Evolutionary conservation across 2,329 filamentous ascomycete species (phyloP), one percentile per base, ranked within the genome.

Genomic region (Ophiocordyceps polyrhachis-furcata): DNA sequence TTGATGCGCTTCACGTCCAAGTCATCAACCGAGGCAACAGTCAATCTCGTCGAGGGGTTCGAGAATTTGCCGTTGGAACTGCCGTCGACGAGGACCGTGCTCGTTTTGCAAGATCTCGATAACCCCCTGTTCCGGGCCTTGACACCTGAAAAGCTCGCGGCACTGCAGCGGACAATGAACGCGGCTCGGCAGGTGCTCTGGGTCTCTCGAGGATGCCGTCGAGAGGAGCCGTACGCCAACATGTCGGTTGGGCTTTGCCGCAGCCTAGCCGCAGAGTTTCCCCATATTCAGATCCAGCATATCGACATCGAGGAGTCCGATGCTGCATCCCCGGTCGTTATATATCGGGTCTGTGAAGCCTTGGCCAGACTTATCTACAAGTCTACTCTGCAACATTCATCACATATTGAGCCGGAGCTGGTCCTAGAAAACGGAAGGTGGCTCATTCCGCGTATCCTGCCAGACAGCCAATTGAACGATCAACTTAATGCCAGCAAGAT

Each of bases 61-160:
- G 43, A 44, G 21, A 17, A 40, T 12, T 54, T 15, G 42, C 59
- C 1, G 43, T 56, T 1, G 40, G 43, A 40, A 9, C 17, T 40
- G 35, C 13, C 35, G n/a, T 8, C 6, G 23, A 44, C 40, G 37
- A 44, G 35, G 14, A 29, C 43, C 12, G 37, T 44, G 6, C 35
- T 44, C 7, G 43, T 44, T 14, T 25, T 51, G 11, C 17, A 43
- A 5, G 47, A 49, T 19, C 46, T 51, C 8, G 52, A 56, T 13
- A 46, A 49, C 29, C 45, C 50, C 8, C 52, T 62, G 17, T 51
- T 61, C 17, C 53, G 55, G 6, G 58, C 61, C 20, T 54, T 70
- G 29, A 48, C 54, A 0, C 41, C 65, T 56, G 44, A 43, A 5
- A 51, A 48, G 1, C 46, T 55, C 46, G 44, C 49, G 21, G 45